Base-by-base conservation (phyloP, 2,329 filamentous ascomycete species). In the Aspergillus fijiensis region DNA sequence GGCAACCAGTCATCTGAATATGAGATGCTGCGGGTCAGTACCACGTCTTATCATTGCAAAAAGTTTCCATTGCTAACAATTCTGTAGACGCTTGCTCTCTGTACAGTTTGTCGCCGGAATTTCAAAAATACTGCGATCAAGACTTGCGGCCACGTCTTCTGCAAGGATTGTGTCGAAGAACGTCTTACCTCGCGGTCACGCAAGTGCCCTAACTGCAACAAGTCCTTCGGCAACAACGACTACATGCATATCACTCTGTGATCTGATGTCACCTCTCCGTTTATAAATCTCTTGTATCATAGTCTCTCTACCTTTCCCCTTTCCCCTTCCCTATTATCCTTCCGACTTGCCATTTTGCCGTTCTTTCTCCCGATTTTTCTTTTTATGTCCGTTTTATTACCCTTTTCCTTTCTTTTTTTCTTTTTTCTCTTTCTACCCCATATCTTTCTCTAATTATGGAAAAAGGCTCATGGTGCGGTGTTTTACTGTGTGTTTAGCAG, bases 71-170 rank as follows among this genome's bases (percentile, higher is more conserved):
- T 51, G 49, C 59, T 71, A 68, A 69, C 63, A 60, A 60, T 16
- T 35, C 33, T 35, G 2, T 69, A 91, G 88, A 83, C 84, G 70
- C 84, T 95, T 76, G 89, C 91, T 33, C 86, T 96, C 55, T 99
- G 95, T 80, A 91, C 92, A 11, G 91, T 98, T 54, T 99, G 96
- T 80, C 91, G 92, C 67, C 89, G 87, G 70, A 91, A 94, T 67
- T 93, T 97, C 80, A 98, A 98, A 77, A 92, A 98, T 72, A 96
- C 93, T 0, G 89, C 89, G 10, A 85, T 99, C 74, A 96, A 95
- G 79, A 92, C 91, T 0, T 99, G 95, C 75, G 95, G 95, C 1
- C 95, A 99, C 76, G 86, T 96, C 52, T 96, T 98, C 76, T 99
- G 95, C 83, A 88, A 89, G 71, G 84, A 87, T 51, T 99, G 95